Evolutionary conservation across 768 basidiomycete genomes (phyloP), one percentile per base, ranked within the genome.

Genomic region (Tylopilus sp.): DNA sequence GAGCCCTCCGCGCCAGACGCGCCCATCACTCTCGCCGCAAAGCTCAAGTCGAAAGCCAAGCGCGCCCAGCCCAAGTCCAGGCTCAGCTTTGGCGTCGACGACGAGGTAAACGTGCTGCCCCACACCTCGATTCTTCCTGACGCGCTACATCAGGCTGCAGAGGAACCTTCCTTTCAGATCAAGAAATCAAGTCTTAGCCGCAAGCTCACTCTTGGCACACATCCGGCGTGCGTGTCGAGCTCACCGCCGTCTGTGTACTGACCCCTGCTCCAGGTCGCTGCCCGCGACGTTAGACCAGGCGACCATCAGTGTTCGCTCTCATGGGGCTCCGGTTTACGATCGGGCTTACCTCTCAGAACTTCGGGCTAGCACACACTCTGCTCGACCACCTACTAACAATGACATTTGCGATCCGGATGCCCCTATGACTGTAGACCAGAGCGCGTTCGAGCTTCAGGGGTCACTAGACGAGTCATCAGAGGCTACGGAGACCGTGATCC

Each of bases 141-240:
- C 72, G 73, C 59, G 76, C 69, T 34, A 42, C 38, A 25, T 48
- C 41, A 89, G 84, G 79, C 79, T 61, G 78, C 74, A 12, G 78
- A 77, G 34, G 82, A 77, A 9, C 85, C 89, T 53, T 74, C 78
- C 0, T 92, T 93, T 66, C 77, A 87, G 73, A 73, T 92, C 17
- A 92, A 91, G 67, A 93, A 90, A 71, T 90, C 88, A 3, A 85
- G 68, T 48, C 73, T 92, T 40, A 92, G 89, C 62, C 74, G 75
- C 55, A 88, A 86, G 59, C 63, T 89, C 56, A 63, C 80, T 2
- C 68, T 87, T 37, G 80, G 81, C 14, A 78, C 74, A 43, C 78
- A 79, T 66, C 75, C 83, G 47, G 72, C 80, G 81, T 84, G 50
- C 48, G 70, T 65, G 21, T 12, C 41, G 53, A 25, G 22, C 21